Conservation (phyloP, 2,329 filamentous ascomycete genomes). For the Periconia digitata region DNA sequence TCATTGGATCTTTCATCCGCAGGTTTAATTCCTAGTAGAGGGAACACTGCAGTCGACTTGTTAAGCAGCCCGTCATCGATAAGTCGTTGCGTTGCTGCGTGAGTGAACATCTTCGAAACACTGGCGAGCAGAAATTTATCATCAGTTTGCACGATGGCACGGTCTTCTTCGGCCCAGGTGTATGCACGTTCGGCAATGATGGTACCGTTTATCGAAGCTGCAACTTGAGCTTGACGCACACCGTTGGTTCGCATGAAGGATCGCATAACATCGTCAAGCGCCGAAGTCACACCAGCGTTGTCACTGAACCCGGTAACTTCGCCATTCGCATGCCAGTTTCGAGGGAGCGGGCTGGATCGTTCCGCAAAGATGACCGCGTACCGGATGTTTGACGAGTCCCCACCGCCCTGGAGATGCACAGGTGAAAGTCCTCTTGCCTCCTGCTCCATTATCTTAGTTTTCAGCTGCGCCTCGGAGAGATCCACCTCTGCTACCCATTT, state of each 20-base stretch:
- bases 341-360: slow-evolving; percentile 12
- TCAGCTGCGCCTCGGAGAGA: slow-evolving; percentile 15
- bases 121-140: slow-evolving; percentile 28
- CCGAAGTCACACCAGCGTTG: slow-evolving; percentile 11
- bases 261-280: slow-evolving; percentile 16
- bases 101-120: slow-evolving; percentile 24
- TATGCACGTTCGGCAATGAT: slow-evolving; percentile 18
- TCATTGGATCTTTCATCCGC: slow-evolving; percentile 16
- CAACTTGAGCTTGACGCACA: slow-evolving; percentile 26
- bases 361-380: slow-evolving; percentile 26
- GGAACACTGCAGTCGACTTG: slow-evolving; percentile 18
- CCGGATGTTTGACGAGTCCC: slow-evolving; percentile 3
- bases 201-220: slow-evolving; percentile 19
- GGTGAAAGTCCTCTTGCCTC: slow-evolving; percentile 12
- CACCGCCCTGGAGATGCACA: slow-evolving; percentile 18
- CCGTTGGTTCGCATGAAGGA: slow-evolving; percentile 21
- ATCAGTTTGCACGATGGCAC: slow-evolving; percentile 13
- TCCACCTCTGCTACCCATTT: slow-evolving; percentile 16
- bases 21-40: slow-evolving; percentile 21
- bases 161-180: slow-evolving; percentile 25
- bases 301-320: slow-evolving; percentile 20
- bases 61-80: slow-evolving; percentile 16
- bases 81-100: slow-evolving; percentile 17
- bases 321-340: slow-evolving; percentile 20
- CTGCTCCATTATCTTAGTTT: slow-evolving; percentile 14